Percentiles rank a stretch among this genome's conserved stretches.
phyloP scores from a whole-genome alignment of 2,329 filamentous ascomycete species.

The Rhynchosporium agropyri region DNA sequence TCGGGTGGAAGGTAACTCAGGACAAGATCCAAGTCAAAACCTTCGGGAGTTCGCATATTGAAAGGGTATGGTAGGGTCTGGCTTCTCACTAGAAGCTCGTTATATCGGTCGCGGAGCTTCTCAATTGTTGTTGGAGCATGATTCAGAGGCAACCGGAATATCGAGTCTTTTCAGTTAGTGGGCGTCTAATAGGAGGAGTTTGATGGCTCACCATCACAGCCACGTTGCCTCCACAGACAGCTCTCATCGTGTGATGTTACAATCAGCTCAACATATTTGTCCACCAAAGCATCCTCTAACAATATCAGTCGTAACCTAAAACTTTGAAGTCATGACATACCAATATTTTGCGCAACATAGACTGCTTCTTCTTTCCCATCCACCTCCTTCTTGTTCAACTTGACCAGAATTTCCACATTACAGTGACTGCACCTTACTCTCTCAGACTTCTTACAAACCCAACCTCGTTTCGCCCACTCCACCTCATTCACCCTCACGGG shows the following conservation, averaged over 20 bases:
- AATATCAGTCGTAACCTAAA: slow-evolving; percentile 30
- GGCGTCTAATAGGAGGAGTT: slow-evolving; percentile 23
- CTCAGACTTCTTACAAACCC: slow-evolving; percentile 82
- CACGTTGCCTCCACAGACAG: slow-evolving; percentile 83
- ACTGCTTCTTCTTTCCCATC: slow-evolving; percentile 58
- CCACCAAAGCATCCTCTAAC: slow-evolving; percentile 66
- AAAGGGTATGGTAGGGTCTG: slow-evolving; percentile 63
- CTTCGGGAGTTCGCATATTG: slow-evolving; percentile 57
- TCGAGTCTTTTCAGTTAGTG: slow-evolving; percentile 50
- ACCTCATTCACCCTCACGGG: slow-evolving; percentile 84
- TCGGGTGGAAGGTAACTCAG: slow-evolving; percentile 54
- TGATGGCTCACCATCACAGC: slow-evolving; percentile 74
- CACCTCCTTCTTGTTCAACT: slow-evolving; percentile 65
- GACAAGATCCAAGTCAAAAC: slow-evolving; percentile 54
- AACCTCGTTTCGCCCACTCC: slow-evolving; percentile 92
- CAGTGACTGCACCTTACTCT: slow-evolving; percentile 86
- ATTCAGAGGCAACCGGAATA: slow-evolving; percentile 64
- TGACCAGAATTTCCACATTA: slow-evolving; percentile 80
- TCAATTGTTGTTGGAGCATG: slow-evolving; percentile 62
- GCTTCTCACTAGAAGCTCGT: slow-evolving; percentile 58
- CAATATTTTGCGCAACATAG: slow-evolving; percentile 62
- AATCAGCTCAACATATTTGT: slow-evolving; percentile 75
- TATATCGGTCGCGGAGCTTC: slow-evolving; percentile 64
- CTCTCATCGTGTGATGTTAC: slow-evolving; percentile 74
- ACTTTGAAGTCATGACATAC: slow-evolving; percentile 39